Percentiles rank a stretch among this genome's conserved stretches.
Conservation (phyloP, 306 rosid genomes). For the Geum urbanum region DNA sequence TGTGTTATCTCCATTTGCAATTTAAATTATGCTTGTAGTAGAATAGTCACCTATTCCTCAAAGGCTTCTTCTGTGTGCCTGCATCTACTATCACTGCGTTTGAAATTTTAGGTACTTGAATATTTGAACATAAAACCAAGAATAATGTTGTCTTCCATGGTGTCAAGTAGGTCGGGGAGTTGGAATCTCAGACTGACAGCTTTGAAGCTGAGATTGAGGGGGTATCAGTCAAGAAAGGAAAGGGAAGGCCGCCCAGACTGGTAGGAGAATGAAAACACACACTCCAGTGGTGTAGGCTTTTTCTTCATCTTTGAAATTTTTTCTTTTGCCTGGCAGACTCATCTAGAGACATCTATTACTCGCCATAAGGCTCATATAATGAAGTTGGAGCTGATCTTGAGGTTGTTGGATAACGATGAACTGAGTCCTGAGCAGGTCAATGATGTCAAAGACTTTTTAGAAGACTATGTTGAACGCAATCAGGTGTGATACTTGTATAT, state of each 20-base stretch:
- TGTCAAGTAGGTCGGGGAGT: slow-evolving; percentile 68
- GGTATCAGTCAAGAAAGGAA: slow-evolving; percentile 85
- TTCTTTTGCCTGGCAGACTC: slow-evolving; percentile 41
- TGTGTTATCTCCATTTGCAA: background rate
- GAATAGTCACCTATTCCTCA: background rate
- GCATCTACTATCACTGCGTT: background rate
- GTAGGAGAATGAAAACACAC: slow-evolving; percentile 39
- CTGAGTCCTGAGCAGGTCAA: slow-evolving; percentile 95
- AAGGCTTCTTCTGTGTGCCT: background rate
- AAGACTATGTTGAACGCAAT: slow-evolving; percentile 93
- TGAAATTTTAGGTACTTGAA: background rate
- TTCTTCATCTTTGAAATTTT: slow-evolving; percentile 18
- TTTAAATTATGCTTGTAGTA: background rate
- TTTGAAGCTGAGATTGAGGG: slow-evolving; percentile 99
- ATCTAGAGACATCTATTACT: slow-evolving; percentile 83
- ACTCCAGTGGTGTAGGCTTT: slow-evolving; percentile 17
- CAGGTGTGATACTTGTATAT: slow-evolving; percentile 52
- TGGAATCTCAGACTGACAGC: slow-evolving; percentile 90
- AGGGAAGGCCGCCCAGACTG: slow-evolving; percentile 86
- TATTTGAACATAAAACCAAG: slow-evolving; percentile 2
- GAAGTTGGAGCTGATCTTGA: slow-evolving; percentile 86
- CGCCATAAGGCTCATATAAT: slow-evolving; percentile 98
- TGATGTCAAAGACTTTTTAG: slow-evolving; percentile 92
- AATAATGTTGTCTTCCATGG: slow-evolving; percentile 15
- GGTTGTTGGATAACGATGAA: slow-evolving; percentile 92